phyloP scores from a whole-genome alignment of 257 asterid species.

The Przewalskia tangutica region DNA sequence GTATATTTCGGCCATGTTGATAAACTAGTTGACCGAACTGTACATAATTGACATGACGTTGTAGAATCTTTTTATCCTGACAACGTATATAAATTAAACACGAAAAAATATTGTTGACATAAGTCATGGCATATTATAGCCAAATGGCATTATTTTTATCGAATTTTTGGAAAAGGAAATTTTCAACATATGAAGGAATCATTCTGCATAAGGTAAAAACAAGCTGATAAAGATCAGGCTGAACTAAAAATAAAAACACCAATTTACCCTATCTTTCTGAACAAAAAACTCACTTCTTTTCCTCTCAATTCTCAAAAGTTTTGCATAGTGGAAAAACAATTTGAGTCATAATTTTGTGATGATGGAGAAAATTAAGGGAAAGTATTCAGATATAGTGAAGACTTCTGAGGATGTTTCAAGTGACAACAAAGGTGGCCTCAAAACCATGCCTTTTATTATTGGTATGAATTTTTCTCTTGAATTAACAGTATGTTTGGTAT shows the following conservation, averaged over 20 bases:
- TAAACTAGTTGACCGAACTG: too few species aligned
- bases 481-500: not conserved
- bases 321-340: not conserved
- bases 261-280: not conserved
- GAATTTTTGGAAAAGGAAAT: not conserved
- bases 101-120: not conserved
- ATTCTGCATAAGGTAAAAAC: not conserved
- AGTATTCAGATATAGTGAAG: conserved; percentile 13
- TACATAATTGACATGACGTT: too few species aligned
- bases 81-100: too few species aligned
- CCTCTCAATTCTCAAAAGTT: not conserved
- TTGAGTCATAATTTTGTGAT: not conserved
- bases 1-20: too few species aligned
- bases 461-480: conserved; percentile 8
- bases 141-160: not conserved
- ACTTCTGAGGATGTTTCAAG: not conserved
- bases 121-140: not conserved
- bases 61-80: too few species aligned
- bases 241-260: not conserved
- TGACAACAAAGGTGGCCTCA: conserved; percentile 42
- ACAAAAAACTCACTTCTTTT: not conserved
- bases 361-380: conserved; percentile 23
- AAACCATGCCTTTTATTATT: conserved; percentile 65
- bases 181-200: not conserved
- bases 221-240: not conserved